A percentile compares a stretch with the other conserved stretches of the same genome.
These are phyloP conservation scores for Solanum lycopersicoides DNA, from an alignment of 257 asterid genomes.

Conservation along the genomic window DNA sequence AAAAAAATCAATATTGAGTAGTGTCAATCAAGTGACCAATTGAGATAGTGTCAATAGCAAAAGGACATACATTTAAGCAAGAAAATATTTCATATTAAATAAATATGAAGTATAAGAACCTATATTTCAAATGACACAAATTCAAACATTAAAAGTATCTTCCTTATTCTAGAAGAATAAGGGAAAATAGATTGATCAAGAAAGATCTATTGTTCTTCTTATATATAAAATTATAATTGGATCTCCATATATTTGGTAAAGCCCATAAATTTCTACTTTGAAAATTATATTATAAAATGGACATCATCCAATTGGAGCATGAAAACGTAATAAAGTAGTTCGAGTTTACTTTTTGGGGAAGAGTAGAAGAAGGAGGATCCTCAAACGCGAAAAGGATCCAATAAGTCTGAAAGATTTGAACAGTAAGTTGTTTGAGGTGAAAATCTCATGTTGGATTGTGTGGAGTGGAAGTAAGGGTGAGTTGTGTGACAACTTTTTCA, in stretches of 20 bases:
- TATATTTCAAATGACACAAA: too few relatives aligned
- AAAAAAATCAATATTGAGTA: too few relatives aligned
- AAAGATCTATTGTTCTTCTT: not conserved
- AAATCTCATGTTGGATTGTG: not conserved
- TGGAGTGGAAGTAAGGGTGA: not conserved
- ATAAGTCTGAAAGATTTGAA: not conserved
- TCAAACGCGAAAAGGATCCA: not conserved
- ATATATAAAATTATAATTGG: too few relatives aligned
- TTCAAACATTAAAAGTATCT: not conserved
- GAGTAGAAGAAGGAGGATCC: not conserved
- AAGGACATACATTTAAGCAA: too few relatives aligned
- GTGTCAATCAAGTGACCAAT: too few relatives aligned
- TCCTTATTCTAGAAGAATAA: not conserved
- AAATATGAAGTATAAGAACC: not conserved
- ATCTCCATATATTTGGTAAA: not conserved
- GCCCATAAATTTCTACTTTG: not conserved
- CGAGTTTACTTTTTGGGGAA: not conserved
- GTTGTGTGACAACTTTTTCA: not conserved
- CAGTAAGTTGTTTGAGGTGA: not conserved
- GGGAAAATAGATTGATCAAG: not conserved
- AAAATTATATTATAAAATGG: not conserved
- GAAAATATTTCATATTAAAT: too few relatives aligned
- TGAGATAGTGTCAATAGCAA: too few relatives aligned
- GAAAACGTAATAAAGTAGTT: not conserved
- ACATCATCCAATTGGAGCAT: not conserved